Evolutionary conservation across 179 eudicot genomes (phyloP).

Genomic region (Actinidia arguta): DNA sequence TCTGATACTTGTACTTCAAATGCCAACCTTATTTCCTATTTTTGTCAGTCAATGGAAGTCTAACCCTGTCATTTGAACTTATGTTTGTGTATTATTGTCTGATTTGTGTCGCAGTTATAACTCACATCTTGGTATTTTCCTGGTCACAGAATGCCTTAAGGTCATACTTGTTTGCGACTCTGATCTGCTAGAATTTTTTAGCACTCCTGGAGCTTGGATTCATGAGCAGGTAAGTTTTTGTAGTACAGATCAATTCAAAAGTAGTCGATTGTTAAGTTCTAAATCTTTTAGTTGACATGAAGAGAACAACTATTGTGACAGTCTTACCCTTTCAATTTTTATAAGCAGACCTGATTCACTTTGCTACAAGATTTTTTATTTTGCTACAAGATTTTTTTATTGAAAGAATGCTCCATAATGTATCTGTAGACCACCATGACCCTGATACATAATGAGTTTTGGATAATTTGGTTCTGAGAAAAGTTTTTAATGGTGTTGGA

Average conservation of each 20-base stretch:
- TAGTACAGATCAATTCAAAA: neutral
- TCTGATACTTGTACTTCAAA: neutral
- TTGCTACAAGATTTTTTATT: conserved; percentile 1
- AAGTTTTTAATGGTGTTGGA: too few species aligned
- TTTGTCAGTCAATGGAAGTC: neutral
- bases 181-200: conserved; percentile 86
- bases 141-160: conserved; percentile 54
- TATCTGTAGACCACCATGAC: neutral
- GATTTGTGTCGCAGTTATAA: conserved; percentile 2
- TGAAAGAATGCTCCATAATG: neutral
- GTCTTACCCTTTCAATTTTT: neutral
- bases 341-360: neutral
- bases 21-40: neutral
- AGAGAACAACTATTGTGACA: neutral
- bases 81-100: neutral
- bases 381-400: neutral
- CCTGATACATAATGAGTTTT: neutral
- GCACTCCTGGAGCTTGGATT: conserved; percentile 81
- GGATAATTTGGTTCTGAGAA: neutral
- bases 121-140: neutral
- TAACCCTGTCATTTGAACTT: neutral
- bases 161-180: conserved; percentile 97
- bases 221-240: conserved; percentile 78
- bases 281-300: neutral
- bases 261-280: neutral